phyloP scores from a whole-genome alignment of 2,329 filamentous ascomycete species.

The Lachnellula arida region DNA sequence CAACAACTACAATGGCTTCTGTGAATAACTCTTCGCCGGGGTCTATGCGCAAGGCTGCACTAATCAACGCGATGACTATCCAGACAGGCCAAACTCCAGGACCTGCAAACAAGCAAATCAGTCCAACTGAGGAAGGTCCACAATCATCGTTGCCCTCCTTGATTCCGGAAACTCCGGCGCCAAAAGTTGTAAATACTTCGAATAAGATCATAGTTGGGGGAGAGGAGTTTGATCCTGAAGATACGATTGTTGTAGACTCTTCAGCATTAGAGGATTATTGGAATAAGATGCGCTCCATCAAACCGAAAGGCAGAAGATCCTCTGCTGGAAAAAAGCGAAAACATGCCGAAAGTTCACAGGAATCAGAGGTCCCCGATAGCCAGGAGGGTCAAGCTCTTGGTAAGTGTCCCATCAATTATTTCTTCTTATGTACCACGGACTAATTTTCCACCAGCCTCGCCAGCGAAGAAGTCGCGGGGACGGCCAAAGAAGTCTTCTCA shows the following conservation, averaged over 20 bases:
- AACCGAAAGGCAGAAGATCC: slow-evolving; percentile 4
- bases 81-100: not conserved
- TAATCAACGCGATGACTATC: slow-evolving; percentile 4
- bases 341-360: slow-evolving; percentile 7
- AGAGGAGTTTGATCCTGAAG: slow-evolving; percentile 12
- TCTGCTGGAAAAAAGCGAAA: slow-evolving; percentile 21
- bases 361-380: slow-evolving; percentile 21
- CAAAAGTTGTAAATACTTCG: not conserved
- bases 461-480: slow-evolving; percentile 14
- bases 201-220: slow-evolving; percentile 5
- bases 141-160: slow-evolving; percentile 12
- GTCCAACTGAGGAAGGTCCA: not conserved
- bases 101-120: not conserved
- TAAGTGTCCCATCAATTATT: not conserved
- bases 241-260: slow-evolving; percentile 23
- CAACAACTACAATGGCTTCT: not conserved
- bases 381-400: slow-evolving; percentile 15
- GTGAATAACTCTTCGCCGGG: not conserved
- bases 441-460: not conserved
- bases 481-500: slow-evolving; percentile 9
- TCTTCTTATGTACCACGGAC: no score
- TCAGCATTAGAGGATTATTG: slow-evolving; percentile 9
- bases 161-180: slow-evolving; percentile 27
- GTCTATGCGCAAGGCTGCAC: slow-evolving; percentile 7
- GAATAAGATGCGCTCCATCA: not conserved